Conservation (phyloP, 2,329 filamentous ascomycete genomes). For the Drechslerella coelobrocha region DNA sequence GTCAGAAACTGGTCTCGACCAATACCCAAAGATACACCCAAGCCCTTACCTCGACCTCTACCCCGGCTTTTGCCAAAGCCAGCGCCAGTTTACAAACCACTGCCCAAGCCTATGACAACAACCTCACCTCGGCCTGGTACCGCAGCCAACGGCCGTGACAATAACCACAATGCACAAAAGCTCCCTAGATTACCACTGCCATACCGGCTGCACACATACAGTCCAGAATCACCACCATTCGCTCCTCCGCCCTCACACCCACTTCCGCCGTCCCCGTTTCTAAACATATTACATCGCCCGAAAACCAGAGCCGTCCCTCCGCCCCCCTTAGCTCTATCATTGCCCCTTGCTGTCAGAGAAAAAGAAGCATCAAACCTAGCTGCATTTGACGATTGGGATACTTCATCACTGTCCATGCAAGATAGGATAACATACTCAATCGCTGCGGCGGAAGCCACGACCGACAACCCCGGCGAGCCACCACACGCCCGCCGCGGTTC, state of each 20-base stretch:
- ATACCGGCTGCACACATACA: constrained; percentile 15
- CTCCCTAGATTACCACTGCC: constrained; percentile 5
- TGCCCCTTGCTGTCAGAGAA: constrained; percentile 30
- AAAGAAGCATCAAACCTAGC: constrained; percentile 40
- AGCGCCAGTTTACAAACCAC: too few relatives aligned
- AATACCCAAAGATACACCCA: not conserved
- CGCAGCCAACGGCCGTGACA: constrained; percentile 14
- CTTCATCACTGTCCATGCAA: constrained; percentile 31
- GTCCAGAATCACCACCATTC: constrained; percentile 40
- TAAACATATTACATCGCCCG: constrained; percentile 42
- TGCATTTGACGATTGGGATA: constrained; percentile 49
- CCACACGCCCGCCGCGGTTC: constrained; percentile 29
- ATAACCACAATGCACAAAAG: not conserved
- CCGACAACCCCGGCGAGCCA: constrained; percentile 32
- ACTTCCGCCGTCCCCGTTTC: constrained; percentile 27
- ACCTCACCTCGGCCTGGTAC: constrained; percentile 5
- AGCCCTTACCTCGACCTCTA: too few relatives aligned
- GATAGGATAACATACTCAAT: constrained; percentile 44
- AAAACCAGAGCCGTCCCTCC: constrained; percentile 12
- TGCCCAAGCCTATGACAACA: not conserved
- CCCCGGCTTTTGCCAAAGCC: too few relatives aligned
- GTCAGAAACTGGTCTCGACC: constrained; percentile 45
- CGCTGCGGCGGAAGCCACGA: constrained; percentile 35
- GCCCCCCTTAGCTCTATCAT: constrained; percentile 16
- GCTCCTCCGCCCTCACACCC: constrained; percentile 19